Base-by-base conservation (phyloP, 768 basidiomycete genomes). In the Phaffia australis region DNA sequence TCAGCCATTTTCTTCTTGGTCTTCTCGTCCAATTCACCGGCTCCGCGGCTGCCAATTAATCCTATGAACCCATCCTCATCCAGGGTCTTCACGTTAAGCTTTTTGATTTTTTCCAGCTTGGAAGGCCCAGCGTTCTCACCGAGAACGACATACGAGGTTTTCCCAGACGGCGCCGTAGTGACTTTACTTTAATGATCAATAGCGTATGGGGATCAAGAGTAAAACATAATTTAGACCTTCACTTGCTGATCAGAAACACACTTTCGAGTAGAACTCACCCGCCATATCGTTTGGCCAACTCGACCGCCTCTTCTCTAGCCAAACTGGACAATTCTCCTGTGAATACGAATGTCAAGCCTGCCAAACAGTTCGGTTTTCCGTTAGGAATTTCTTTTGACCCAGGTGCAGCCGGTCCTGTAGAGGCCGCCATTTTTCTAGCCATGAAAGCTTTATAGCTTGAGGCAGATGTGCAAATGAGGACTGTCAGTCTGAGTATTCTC, bases 301-400 rank as follows among this genome's bases (percentile, higher is more conserved):
- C 91, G 30, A 80, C 74, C 0, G 89, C 86, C 71, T 95, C 92
- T 2, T 97, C 89, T 48, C 95, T 81, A 1, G 89, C 85, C 70
- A 98, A 84, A 66, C 86, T 87, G 56, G 81, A 83, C 56, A 98
- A 77, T 71, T 99, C 94, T 19, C 93, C 95, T 0, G 95, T 98
- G 70, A 99, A 99, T 25, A 99, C 94, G 73, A 99, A 87, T 0
- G 89, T 81, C 27, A 98, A 80, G 0, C 93, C 93, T 0, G 85
- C 82, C 11, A 99, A 80, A 73, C 88, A 90, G 71, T 86, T 81
- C 0, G 82, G 82, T 30, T 79, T 78, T 18, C 86, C 85, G 54
- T 90, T 84, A 0, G 88, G 88, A 25, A 88, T 81, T 18, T 82
- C 80, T 73, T 87, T 89, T 19, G 82, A 79, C 0, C 86, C 86